Evolutionary conservation across 2,329 filamentous ascomycete species (phyloP).

Genomic region (Hypoxylon sp.): DNA sequence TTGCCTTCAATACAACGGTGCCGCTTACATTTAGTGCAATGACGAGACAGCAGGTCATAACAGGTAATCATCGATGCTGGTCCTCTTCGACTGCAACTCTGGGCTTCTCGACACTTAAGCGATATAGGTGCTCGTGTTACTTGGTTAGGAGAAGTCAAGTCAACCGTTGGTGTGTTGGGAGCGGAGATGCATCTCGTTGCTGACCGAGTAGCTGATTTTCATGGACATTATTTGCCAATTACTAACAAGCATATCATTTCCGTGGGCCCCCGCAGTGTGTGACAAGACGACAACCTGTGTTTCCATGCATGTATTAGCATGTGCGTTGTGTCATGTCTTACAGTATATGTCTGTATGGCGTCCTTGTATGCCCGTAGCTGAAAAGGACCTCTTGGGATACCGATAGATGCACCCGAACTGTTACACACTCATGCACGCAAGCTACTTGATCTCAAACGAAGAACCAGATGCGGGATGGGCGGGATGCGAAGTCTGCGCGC

Average conservation of each 20-base stretch:
- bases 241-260: constrained; percentile 26
- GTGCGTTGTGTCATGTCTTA: constrained; percentile 29
- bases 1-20: constrained; percentile 9
- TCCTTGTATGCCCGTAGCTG: constrained; percentile 32
- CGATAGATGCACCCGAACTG: constrained; percentile 40
- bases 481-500: constrained; percentile 31
- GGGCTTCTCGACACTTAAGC: not conserved
- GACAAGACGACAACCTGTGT: constrained; percentile 23
- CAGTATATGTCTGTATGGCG: constrained; percentile 12
- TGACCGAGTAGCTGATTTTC: constrained; percentile 29
- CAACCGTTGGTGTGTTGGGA: constrained; percentile 40
- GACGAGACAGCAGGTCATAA: constrained; percentile 19
- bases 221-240: constrained; percentile 21
- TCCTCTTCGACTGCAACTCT: not conserved
- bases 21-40: constrained; percentile 16
- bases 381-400: constrained; percentile 32
- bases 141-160: not conserved
- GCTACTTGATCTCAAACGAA: constrained; percentile 41
- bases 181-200: constrained; percentile 27
- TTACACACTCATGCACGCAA: constrained; percentile 38
- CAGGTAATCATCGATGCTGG: not conserved
- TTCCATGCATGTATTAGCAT: constrained; percentile 10
- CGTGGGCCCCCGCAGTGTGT: constrained; percentile 32
- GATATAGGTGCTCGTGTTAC: not conserved
- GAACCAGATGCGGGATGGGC: constrained; percentile 41